Conservation (phyloP, 805 yeast species). For the Sugiyamaella floridensis region DNA sequence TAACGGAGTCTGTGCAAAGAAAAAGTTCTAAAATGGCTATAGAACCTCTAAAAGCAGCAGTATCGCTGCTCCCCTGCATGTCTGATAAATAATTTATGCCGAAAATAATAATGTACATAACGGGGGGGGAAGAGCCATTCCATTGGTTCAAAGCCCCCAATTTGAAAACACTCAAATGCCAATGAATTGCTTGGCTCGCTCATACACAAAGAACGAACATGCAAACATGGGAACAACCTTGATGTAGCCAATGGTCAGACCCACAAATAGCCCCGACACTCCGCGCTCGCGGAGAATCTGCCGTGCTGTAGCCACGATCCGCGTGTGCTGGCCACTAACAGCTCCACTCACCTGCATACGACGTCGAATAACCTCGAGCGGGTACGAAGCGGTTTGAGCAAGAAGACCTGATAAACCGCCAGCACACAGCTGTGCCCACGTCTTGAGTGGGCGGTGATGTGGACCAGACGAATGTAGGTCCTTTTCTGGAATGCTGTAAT, state of each 20-base stretch:
- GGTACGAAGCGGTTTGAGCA: constrained; percentile 95
- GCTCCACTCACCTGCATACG: constrained; percentile 94
- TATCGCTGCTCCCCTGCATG: background rate
- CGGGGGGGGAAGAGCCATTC: background rate
- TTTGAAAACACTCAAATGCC: constrained; percentile 41
- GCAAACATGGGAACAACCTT: constrained; percentile 97
- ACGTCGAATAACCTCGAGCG: constrained; percentile 90
- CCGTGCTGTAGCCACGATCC: constrained; percentile 33
- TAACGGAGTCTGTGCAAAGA: constrained; percentile 22
- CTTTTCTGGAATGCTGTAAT: constrained; percentile 6
- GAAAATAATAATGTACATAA: background rate
- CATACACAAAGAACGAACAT: constrained; percentile 91
- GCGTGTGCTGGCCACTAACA: constrained; percentile 39
- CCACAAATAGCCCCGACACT: constrained; percentile 82
- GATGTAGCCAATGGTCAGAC: constrained; percentile 88
- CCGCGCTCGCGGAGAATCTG: constrained; percentile 71
- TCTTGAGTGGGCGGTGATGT: constrained; percentile 58
- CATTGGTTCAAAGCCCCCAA: background rate
- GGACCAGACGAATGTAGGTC: constrained; percentile 33
- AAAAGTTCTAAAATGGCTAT: too few relatives aligned
- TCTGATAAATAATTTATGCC: background rate
- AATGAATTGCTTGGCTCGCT: constrained; percentile 64
- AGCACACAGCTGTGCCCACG: constrained; percentile 89
- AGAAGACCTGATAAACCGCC: constrained; percentile 96
- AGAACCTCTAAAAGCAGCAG: background rate